Percentiles rank a stretch among this genome's conserved stretches.
phyloP scores from a whole-genome alignment of 345 rosid species.

The Lumnitzera littorea region DNA sequence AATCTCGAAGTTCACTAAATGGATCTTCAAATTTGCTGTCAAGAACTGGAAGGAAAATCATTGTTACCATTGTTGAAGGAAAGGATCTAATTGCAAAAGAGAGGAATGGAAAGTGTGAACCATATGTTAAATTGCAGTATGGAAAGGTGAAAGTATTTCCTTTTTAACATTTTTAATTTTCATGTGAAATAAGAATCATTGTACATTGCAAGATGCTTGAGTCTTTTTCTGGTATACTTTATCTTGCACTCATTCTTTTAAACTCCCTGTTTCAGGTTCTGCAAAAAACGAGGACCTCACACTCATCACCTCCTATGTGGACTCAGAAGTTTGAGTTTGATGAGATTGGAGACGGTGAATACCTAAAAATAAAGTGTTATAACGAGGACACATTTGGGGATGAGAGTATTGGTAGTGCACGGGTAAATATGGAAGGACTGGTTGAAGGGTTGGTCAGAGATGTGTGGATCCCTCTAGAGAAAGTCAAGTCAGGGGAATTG shows the following conservation, averaged over 20 bases:
- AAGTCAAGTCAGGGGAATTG: constrained; percentile 80
- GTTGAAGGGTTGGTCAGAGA: constrained; percentile 60
- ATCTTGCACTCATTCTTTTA: constrained; percentile 2
- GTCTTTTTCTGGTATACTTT: neutral
- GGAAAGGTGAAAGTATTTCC: constrained; percentile 52
- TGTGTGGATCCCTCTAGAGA: constrained; percentile 90
- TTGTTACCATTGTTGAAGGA: constrained; percentile 50
- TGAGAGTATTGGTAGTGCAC: constrained; percentile 75
- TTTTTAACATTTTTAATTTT: neutral
- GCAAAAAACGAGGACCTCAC: constrained; percentile 61
- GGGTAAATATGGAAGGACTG: constrained; percentile 80
- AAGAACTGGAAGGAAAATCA: constrained; percentile 71
- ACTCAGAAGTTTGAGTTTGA: constrained; percentile 77
- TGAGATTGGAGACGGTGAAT: constrained; percentile 78
- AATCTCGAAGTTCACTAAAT: constrained; percentile 37
- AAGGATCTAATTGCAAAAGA: constrained; percentile 59
- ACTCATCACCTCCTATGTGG: constrained; percentile 47
- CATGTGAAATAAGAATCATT: neutral
- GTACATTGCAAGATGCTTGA: neutral
- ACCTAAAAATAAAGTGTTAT: constrained; percentile 70
- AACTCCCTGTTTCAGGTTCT: constrained; percentile 29
- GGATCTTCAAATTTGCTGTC: constrained; percentile 50
- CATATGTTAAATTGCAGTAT: constrained; percentile 81
- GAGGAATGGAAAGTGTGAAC: constrained; percentile 56
- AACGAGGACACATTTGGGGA: constrained; percentile 72